These are phyloP conservation scores for Drechslerella dactyloides DNA, from an alignment of 2,329 filamentous ascomycete species.

Conservation along the genomic window DNA sequence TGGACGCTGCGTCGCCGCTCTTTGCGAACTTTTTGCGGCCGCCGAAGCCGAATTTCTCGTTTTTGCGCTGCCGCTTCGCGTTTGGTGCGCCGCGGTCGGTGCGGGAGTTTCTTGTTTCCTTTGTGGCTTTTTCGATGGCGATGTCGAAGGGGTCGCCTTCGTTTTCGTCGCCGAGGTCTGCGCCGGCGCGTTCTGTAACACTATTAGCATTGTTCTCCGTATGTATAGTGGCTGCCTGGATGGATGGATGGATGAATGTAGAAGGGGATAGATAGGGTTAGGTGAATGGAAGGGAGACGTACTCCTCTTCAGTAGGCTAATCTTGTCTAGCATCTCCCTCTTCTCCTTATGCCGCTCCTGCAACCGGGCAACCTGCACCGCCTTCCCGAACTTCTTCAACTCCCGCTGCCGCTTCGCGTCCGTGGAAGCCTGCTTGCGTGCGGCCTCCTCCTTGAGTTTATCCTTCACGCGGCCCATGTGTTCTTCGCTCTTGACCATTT, in stretches of 20 bases:
- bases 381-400: constrained; percentile 98
- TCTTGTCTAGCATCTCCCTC: constrained; percentile 92
- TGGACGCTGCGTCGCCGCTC: constrained; percentile 85
- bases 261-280: not conserved
- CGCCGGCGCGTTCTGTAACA: constrained; percentile 78
- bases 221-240: not conserved
- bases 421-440: constrained; percentile 85
- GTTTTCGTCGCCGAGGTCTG: constrained; percentile 68
- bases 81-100: constrained; percentile 60
- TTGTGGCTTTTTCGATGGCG: constrained; percentile 73
- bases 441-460: constrained; percentile 89
- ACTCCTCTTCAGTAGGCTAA: constrained; percentile 95
- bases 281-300: constrained; percentile 59
- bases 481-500: constrained; percentile 98
- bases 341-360: constrained; percentile 94
- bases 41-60: constrained; percentile 92
- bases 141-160: constrained; percentile 93
- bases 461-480: constrained; percentile 97
- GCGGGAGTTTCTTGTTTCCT: constrained; percentile 60
- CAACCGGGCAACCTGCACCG: constrained; percentile 93
- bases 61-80: constrained; percentile 86
- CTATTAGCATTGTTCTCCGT: not conserved
- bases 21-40: constrained; percentile 93
- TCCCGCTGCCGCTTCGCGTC: constrained; percentile 92
- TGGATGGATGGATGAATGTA: not conserved